These are phyloP conservation scores for Lachancea nothofagi DNA, from an alignment of 805 yeast species.

Conservation along the genomic window DNA sequence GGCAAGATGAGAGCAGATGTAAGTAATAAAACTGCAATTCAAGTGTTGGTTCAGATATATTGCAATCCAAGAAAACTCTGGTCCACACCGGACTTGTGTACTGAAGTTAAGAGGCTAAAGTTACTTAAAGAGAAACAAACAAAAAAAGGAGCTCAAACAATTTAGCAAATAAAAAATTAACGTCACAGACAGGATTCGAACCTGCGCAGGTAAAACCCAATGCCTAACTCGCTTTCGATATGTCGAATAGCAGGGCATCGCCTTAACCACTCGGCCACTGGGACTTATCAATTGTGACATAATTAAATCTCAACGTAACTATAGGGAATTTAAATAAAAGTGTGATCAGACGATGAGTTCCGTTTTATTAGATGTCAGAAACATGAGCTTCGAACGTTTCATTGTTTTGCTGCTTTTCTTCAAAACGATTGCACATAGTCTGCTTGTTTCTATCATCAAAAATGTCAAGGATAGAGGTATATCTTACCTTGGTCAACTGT, in stretches of 20 bases:
- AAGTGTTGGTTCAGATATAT: too few species aligned
- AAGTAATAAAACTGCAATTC: too few species aligned
- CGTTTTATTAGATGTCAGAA: too few species aligned
- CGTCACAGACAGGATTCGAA: conserved; percentile 99
- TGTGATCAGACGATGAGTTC: neutral
- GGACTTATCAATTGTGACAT: conserved; percentile 33
- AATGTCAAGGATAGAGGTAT: too few species aligned
- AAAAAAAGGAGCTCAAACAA: neutral
- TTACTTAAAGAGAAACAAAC: neutral
- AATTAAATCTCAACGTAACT: conserved; percentile 18
- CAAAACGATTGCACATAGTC: too few species aligned
- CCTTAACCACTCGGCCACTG: conserved; percentile 94
- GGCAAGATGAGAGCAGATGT: too few species aligned
- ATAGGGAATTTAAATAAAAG: conserved; percentile 22
- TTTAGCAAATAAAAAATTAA: conserved; percentile 35
- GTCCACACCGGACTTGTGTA: too few species aligned
- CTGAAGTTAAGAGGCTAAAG: neutral
- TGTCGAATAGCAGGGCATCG: conserved; percentile 74
- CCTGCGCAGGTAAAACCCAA: conserved; percentile 95
- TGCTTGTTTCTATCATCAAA: too few species aligned
- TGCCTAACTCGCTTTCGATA: conserved; percentile 54
- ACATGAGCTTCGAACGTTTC: too few species aligned
- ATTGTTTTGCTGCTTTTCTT: too few species aligned
- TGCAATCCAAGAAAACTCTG: too few species aligned
- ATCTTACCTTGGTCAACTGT: too few species aligned